A percentile compares a stretch with the other conserved stretches of the same genome.
phyloP scores from a whole-genome alignment of 2,329 filamentous ascomycete species.

The Cephalotrichum gorgonifer region DNA sequence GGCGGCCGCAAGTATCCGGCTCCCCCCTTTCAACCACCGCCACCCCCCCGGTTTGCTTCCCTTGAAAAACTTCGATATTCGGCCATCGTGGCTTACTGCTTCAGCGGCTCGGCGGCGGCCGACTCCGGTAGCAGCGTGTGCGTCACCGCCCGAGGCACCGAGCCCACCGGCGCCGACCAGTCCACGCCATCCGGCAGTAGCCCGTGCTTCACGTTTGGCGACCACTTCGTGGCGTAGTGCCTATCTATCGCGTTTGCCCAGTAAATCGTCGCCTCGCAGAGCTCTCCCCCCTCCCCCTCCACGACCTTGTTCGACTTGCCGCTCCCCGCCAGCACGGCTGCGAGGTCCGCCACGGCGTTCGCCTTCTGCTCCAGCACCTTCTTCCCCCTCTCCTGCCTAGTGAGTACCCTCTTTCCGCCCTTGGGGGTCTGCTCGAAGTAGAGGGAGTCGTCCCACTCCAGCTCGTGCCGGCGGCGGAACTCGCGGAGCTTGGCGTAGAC shows the following conservation, averaged over 20 bases:
- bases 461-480: slow-evolving; percentile 51
- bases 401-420: slow-evolving; percentile 22
- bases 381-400: slow-evolving; percentile 33
- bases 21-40: neutral
- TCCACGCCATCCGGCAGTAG: slow-evolving; percentile 16
- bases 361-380: slow-evolving; percentile 49
- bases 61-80: neutral
- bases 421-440: slow-evolving; percentile 25
- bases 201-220: slow-evolving; percentile 41
- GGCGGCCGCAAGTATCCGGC: neutral
- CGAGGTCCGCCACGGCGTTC: slow-evolving; percentile 54
- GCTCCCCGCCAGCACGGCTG: slow-evolving; percentile 41
- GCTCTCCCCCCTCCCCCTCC: slow-evolving; percentile 12
- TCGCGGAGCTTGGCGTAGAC: slow-evolving; percentile 56
- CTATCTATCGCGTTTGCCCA: slow-evolving; percentile 40
- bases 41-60: no score
- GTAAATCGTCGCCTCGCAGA: slow-evolving; percentile 34
- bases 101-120: neutral
- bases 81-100: neutral
- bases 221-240: slow-evolving; percentile 36
- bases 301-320: slow-evolving; percentile 36
- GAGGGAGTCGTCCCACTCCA: slow-evolving; percentile 44
- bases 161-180: neutral
- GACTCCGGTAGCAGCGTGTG: slow-evolving; percentile 10
- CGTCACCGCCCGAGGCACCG: slow-evolving; percentile 2